Evolutionary conservation across 1,139 yeast genomes (phyloP).

Genomic region (Taiozyma sp.): DNA sequence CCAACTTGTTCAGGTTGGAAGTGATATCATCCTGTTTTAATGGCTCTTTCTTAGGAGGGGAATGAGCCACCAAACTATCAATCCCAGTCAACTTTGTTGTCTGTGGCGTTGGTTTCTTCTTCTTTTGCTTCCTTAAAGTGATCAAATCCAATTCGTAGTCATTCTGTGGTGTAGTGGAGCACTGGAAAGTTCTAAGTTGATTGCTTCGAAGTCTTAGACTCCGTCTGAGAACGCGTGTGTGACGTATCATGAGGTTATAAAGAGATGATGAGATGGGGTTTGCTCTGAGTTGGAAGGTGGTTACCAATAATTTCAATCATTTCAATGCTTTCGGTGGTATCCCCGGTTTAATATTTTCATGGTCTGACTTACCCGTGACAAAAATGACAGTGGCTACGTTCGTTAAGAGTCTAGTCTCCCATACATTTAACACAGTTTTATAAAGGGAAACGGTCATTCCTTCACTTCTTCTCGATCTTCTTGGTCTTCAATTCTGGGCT

Average conservation of each 20-base stretch:
- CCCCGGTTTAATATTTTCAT: too few relatives aligned
- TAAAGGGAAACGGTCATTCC: too few relatives aligned
- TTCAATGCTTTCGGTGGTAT: too few relatives aligned
- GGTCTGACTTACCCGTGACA: too few relatives aligned
- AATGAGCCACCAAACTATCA: not conserved
- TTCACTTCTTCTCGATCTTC: not conserved
- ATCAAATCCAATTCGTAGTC: slow-evolving; percentile 16
- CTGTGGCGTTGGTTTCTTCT: not conserved
- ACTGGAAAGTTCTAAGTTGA: not conserved
- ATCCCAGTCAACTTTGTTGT: not conserved
- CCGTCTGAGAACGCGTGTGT: not conserved
- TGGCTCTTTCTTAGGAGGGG: not conserved
- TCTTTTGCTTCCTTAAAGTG: slow-evolving; percentile 10
- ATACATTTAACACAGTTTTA: too few relatives aligned
- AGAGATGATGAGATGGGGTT: too few relatives aligned
- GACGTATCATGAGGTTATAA: not conserved
- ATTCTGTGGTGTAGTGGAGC: not conserved
- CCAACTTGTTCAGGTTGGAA: slow-evolving; percentile 3
- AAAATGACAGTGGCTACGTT: too few relatives aligned
- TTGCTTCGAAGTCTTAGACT: not conserved
- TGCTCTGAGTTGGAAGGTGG: too few relatives aligned
- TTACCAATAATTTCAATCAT: too few relatives aligned
- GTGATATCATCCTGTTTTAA: slow-evolving; percentile 1
- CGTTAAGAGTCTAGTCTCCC: too few relatives aligned
- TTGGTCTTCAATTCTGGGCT: slow-evolving; percentile 24